A percentile compares a stretch with the other conserved stretches of the same genome.
Evolutionary conservation across 75 land plant species (phyloP).

Genomic region (Pinus albicaulis): DNA sequence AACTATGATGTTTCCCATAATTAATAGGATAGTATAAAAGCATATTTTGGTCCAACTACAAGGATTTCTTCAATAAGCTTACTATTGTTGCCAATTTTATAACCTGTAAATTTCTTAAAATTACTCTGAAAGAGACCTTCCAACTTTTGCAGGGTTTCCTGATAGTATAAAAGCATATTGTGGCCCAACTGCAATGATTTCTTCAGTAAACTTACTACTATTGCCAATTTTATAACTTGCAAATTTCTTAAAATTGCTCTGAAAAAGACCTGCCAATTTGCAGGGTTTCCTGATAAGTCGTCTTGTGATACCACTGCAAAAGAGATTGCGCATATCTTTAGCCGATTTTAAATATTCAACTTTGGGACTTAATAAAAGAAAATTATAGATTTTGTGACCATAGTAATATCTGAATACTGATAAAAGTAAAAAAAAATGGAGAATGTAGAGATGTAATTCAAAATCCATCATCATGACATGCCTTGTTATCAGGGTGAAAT

Average conservation of each 20-base stretch:
- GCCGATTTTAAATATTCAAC: background rate
- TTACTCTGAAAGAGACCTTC: too few relatives aligned
- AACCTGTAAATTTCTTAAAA: too few relatives aligned
- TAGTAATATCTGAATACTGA: background rate
- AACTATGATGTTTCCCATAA: too few relatives aligned
- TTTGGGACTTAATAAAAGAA: background rate
- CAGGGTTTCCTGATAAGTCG: slow-evolving; percentile 25
- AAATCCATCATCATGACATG: background rate
- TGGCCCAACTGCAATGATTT: slow-evolving; percentile 36
- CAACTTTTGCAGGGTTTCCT: too few relatives aligned
- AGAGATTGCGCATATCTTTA: background rate
- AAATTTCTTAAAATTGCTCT: slow-evolving; percentile 32
- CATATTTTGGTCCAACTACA: too few relatives aligned
- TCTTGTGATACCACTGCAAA: slow-evolving; percentile 38
- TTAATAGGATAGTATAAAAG: too few relatives aligned
- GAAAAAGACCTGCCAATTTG: slow-evolving; percentile 29
- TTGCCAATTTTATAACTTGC: slow-evolving; percentile 30
- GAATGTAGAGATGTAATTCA: background rate
- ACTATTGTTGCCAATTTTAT: too few relatives aligned
- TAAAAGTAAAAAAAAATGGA: background rate
- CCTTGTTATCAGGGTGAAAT: slow-evolving; percentile 21
- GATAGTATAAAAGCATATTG: slow-evolving; percentile 40
- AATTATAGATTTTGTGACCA: background rate
- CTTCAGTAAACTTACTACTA: slow-evolving; percentile 21
- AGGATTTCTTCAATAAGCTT: too few relatives aligned